phyloP scores from a whole-genome alignment of 1,284 basidiomycete genomes.

The Naganishia liquefaciens region DNA sequence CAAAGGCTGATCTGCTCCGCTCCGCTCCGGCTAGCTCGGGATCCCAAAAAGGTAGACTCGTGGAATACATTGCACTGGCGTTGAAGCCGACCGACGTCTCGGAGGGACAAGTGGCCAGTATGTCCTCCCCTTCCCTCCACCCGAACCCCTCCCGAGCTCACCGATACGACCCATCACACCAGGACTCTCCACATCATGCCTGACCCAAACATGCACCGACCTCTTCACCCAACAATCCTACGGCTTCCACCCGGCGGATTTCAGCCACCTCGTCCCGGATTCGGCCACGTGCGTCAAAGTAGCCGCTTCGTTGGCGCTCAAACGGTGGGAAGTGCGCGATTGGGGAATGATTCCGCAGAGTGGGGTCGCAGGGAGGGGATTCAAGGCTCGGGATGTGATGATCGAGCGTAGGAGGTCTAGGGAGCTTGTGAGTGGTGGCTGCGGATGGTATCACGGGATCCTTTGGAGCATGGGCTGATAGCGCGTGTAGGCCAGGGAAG shows the following conservation, averaged over 20 bases:
- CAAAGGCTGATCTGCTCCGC: background rate
- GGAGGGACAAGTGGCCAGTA: slow-evolving; percentile 18
- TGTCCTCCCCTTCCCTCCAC: background rate
- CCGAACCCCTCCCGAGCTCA: background rate
- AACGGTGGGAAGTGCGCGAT: slow-evolving; percentile 30
- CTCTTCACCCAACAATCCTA: slow-evolving; percentile 26
- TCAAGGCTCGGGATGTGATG: slow-evolving; percentile 30
- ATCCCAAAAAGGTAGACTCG: slow-evolving; percentile 8
- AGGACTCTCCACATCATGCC: slow-evolving; percentile 16
- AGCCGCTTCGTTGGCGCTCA: slow-evolving; percentile 14
- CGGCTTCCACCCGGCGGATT: slow-evolving; percentile 24
- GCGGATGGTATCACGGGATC: background rate
- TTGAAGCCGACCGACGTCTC: slow-evolving; percentile 28
- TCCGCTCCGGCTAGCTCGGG: background rate
- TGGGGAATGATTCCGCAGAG: slow-evolving; percentile 26
- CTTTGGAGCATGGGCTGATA: background rate
- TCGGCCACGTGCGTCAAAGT: slow-evolving; percentile 19
- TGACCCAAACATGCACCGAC: slow-evolving; percentile 8
- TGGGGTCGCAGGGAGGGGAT: slow-evolving; percentile 14
- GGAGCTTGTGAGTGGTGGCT: background rate
- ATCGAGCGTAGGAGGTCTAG: slow-evolving; percentile 7
- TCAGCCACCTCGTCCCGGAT: slow-evolving; percentile 9
- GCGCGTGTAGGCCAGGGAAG: slow-evolving; percentile 3
- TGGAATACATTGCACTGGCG: slow-evolving; percentile 13
- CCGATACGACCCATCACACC: no score